Conservation (phyloP, 768 basidiomycete species). For the Suillus clintonianus region DNA sequence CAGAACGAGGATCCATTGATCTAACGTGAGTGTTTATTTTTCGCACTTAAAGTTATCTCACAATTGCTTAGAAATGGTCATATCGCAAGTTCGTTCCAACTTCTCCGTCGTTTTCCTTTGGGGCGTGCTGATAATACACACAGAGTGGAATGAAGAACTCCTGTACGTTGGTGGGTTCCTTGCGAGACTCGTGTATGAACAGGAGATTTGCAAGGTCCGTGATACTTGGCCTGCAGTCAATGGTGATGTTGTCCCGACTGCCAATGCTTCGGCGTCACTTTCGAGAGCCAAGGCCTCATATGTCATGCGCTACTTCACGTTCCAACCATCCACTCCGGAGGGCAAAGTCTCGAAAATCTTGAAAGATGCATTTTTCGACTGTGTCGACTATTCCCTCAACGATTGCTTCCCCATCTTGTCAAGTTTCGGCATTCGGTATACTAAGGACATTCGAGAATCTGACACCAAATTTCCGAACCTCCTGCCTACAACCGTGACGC, state of each 20-base stretch:
- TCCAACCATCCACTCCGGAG: constrained; percentile 81
- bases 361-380: constrained; percentile 76
- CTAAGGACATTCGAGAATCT: constrained; percentile 72
- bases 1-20: constrained; percentile 91
- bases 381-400: constrained; percentile 49
- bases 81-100: constrained; percentile 59
- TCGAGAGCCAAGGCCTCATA: constrained; percentile 50
- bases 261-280: neutral
- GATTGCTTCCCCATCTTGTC: constrained; percentile 73
- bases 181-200: constrained; percentile 80
- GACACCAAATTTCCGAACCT: no score
- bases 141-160: constrained; percentile 90
- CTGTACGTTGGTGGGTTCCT: constrained; percentile 82
- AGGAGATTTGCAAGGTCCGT: constrained; percentile 64
- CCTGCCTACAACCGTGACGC: no score
- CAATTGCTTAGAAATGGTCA: constrained; percentile 65
- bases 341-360: constrained; percentile 66
- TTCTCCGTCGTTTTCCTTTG: neutral
- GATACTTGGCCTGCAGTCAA: constrained; percentile 25
- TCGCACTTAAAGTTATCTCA: neutral
- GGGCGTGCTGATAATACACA: neutral
- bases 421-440: constrained; percentile 65
- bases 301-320: constrained; percentile 85
- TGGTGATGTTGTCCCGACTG: neutral
- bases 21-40: constrained; percentile 57